Evolutionary conservation across 805 yeast species (phyloP), one percentile per base, ranked within the genome.

Genomic region (Teunomyces barrocoloradensis): DNA sequence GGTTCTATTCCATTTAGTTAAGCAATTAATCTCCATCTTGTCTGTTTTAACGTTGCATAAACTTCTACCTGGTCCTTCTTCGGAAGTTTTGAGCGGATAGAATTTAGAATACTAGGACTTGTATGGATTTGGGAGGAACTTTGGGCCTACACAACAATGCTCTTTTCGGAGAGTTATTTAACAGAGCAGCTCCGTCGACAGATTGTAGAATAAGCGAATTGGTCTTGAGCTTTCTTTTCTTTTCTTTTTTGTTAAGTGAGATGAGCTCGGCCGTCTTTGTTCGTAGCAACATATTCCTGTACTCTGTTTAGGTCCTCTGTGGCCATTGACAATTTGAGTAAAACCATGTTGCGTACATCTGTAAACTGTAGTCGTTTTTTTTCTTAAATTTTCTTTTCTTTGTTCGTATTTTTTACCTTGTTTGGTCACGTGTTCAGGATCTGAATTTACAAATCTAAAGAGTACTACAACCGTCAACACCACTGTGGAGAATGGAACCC

Each of bases 321-420:
- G 94, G 83, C 95, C 82, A 62, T 78, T 92, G 82, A 84, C 85
- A 96, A 94, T 83, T 89, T 88, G 97, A 92, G 98, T 90, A 88
- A 88, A 91, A 91, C 98, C 98, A 91, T 92, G 96, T 89, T 84
- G 97, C 96, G 75, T 68, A 92, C 97, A 92, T 84, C 60, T 36
- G 4, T 30, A 25, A 23, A 23, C 3, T 40, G 43, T 42, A 29
- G 36, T 18, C 43, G 21, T 11, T 13, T n/a, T 23, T 12, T 21
- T 4, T 12, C 7, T 2, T n/a, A n/a, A n/a, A 23, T 12, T 12
- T 21, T 18, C 20, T 3, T 18, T 37, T 5, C 3, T 21, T 5
- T 20, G 10, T 12, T 5, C 27, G 6, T 36, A n/a, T 20, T 4
- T 6, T 5, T 5, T 6, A 20, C 6, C 11, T 36, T 6, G 17